Base-by-base conservation (phyloP, 495 filamentous ascomycete species). In the Penicillium diatomitis region DNA sequence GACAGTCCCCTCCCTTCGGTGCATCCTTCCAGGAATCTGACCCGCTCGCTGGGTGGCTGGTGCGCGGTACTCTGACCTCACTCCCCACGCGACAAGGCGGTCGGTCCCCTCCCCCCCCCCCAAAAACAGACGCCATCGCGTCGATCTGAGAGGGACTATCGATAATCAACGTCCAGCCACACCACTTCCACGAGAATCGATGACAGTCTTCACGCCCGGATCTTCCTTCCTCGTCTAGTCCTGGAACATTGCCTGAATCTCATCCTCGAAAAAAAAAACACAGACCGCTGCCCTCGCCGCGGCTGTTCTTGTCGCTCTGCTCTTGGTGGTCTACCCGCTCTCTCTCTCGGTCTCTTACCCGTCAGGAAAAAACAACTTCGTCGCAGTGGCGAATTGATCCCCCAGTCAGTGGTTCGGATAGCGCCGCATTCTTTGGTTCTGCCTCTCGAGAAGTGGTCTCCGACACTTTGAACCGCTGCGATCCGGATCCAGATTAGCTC, bases 71-170 rank as follows among this genome's bases (percentile, higher is more conserved):
- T 41, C 44, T 44, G 36, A 47, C 49, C 53, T 55, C 56, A 45
- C 54, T 61, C 54, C 54, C 60, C 57, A 63, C 60, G 60, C 60
- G 60, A 61, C 60, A 63, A 63, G 60, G 60, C 60, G 60, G 60
- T 63, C 55, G 58, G 54, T 54, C 56, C 55, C 40, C 20, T 20
- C 20, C 20, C 2, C 20, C 20, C 2, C 20, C 20, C 20, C 20
- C 20, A 2, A 20, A 63, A 63, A 63, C 60, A 63, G 60, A 63
- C 57, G 57, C 57, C 60, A 58, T 63, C 52, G 60, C 57, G 58
- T 61, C 55, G 60, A 63, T 63, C 57, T 54, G 20, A 20, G 53
- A 63, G 57, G 60, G 57, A 58, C 58, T 63, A 61, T 61, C 58
- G 60, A 63, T 63, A 63, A 61, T 58, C 51, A 61, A 61, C 56